phyloP scores from a whole-genome alignment of 371 early-diverging fungal genomes.

The Mucor sp. region DNA sequence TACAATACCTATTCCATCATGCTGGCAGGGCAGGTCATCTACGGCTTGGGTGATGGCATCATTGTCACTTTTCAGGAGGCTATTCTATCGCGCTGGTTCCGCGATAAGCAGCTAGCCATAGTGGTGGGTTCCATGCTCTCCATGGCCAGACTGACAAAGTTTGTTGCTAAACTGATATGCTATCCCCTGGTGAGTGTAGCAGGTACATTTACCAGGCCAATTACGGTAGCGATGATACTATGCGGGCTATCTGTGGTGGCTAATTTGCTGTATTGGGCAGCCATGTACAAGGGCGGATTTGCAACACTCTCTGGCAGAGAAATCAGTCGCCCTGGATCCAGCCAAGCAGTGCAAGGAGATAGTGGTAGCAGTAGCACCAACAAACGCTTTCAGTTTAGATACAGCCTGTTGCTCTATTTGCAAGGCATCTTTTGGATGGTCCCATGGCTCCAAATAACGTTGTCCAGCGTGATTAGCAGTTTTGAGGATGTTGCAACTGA shows the following conservation, averaged over 20 bases:
- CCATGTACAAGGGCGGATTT: slow-evolving; percentile 38
- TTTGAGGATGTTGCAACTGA: slow-evolving; percentile 54
- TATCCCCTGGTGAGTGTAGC: slow-evolving; percentile 36
- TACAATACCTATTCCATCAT: slow-evolving; percentile 37
- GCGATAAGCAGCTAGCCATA: slow-evolving; percentile 40
- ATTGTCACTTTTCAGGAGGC: slow-evolving; percentile 52
- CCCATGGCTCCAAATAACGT: slow-evolving; percentile 43
- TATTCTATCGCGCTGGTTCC: slow-evolving; percentile 47
- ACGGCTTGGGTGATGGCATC: slow-evolving; percentile 48
- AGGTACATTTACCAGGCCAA: slow-evolving; percentile 26
- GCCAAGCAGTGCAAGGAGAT: not conserved
- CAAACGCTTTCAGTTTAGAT: slow-evolving; percentile 23
- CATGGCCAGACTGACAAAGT: slow-evolving; percentile 41
- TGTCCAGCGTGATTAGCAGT: slow-evolving; percentile 50
- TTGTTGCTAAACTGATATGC: slow-evolving; percentile 41
- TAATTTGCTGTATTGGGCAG: slow-evolving; percentile 35
- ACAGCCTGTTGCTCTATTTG: slow-evolving; percentile 25
- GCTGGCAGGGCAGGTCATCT: slow-evolving; percentile 46
- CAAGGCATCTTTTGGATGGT: slow-evolving; percentile 50
- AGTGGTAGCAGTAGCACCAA: not conserved
- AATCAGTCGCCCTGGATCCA: slow-evolving; percentile 12
- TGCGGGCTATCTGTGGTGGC: slow-evolving; percentile 35
- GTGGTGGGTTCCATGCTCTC: slow-evolving; percentile 36
- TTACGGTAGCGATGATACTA: slow-evolving; percentile 38
- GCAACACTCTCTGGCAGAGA: slow-evolving; percentile 40